Evolutionary conservation across 2,329 filamentous ascomycete species (phyloP), one percentile per base, ranked within the genome.

Genomic region (Sarocladiaceae sp.): DNA sequence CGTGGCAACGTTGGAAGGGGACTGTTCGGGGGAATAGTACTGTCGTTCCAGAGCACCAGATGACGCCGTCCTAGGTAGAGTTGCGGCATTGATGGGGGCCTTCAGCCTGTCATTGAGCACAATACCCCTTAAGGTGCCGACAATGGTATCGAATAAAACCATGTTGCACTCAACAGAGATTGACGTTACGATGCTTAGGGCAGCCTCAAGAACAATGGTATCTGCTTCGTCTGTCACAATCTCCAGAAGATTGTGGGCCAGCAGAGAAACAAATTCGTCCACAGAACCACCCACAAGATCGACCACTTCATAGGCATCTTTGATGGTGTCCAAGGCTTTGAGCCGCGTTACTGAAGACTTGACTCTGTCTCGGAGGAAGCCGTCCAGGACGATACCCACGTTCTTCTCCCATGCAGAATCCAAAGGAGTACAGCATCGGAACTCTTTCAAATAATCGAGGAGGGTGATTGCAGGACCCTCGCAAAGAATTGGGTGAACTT

Each of bases 361-460:
- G 11, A 67, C 71, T 28, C 74, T 75, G 59, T 88, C 81, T 37
- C 78, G 76, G 58, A 88, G 83, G 60, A 90, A 86, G 1, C 77
- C 77, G 18, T 79, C 72, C 15, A 89, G 64, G 1, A 90, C 75
- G 23, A 81, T 68, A 15, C 71, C 70, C 51, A 87, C 72, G 50
- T 88, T 87, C 2, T 76, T 69, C 55, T 86, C 77, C 87, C 87
- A 91, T 31, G 80, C 73, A 44, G 76, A 67, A 58, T 89, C 85
- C 0, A 87, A 88, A 2, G 87, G 87, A 40, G 85, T 86, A 59
- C 88, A 87, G 59, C 82, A 84, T 42, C 85, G 76, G 57, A 87
- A 86, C 51, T 88, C 81, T 52, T 79, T 77, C 57, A 86, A 87
- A 62, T 88, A 83, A 40, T 82, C 78, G 39, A 90, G 76, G 22